These are phyloP conservation scores for Acidomyces sp. DNA, from an alignment of 495 filamentous ascomycete species.

Conservation along the genomic window DNA sequence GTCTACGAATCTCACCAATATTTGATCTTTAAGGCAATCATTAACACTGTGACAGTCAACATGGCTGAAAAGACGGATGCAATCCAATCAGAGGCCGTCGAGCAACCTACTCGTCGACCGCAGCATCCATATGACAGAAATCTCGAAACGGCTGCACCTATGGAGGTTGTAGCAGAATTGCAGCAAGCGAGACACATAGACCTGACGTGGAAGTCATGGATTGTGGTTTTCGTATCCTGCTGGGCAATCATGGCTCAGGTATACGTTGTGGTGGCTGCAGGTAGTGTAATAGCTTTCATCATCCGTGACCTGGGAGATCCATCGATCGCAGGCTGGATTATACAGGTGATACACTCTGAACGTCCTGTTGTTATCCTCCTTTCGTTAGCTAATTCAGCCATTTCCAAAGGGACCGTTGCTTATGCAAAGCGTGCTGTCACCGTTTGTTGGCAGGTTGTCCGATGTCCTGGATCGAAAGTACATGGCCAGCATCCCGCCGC, in stretches of 20 bases:
- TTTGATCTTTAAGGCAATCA: too few relatives aligned
- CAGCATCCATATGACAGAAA: neutral
- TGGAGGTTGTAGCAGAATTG: constrained; percentile 8
- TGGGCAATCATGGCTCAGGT: constrained; percentile 29
- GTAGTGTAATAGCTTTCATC: constrained; percentile 41
- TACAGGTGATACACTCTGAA: too few relatives aligned
- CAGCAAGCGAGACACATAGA: constrained; percentile 20
- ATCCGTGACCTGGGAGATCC: constrained; percentile 39
- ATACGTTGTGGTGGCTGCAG: constrained; percentile 43
- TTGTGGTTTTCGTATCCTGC: constrained; percentile 26
- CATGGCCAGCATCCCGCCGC: constrained; percentile 35
- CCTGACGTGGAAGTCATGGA: constrained; percentile 25
- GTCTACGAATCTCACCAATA: too few relatives aligned
- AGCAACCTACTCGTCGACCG: neutral
- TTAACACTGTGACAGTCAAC: neutral
- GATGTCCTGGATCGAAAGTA: constrained; percentile 43
- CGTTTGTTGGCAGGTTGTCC: constrained; percentile 41
- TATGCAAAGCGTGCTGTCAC: constrained; percentile 42
- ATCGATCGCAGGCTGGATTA: constrained; percentile 40
- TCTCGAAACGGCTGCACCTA: constrained; percentile 6
- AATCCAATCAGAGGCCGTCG: constrained; percentile 4
- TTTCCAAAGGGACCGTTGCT: constrained; percentile 38
- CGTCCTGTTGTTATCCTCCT: constrained; percentile 2
- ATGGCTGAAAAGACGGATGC: constrained; percentile 14
- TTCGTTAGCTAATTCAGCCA: neutral